phyloP scores from a whole-genome alignment of 2,329 filamentous ascomycete species.

The Clarireedia paspali region DNA sequence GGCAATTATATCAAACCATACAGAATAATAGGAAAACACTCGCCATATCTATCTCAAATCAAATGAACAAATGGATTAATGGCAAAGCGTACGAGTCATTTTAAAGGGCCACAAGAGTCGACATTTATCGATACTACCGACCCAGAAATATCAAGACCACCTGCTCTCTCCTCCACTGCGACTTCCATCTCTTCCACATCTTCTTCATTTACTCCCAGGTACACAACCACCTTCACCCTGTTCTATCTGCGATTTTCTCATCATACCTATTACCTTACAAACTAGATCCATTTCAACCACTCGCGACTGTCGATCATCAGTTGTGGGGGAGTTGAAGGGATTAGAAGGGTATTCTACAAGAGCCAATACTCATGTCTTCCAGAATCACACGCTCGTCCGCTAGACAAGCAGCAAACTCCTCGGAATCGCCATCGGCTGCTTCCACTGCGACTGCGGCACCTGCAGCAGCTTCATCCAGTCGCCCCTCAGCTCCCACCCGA shows the following conservation, averaged over 20 bases:
- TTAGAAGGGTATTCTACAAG: slow-evolving; percentile 11
- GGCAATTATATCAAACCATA: neutral
- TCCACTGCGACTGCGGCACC: slow-evolving; percentile 35
- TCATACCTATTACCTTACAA: slow-evolving; percentile 4
- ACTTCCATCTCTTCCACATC: slow-evolving; percentile 12
- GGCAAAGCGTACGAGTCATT: slow-evolving; percentile 11
- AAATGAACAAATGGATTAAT: slow-evolving; percentile 10
- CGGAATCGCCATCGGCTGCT: slow-evolving; percentile 25
- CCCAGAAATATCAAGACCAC: slow-evolving; percentile 9
- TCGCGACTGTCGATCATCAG: slow-evolving; percentile 11
- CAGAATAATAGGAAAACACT: neutral
- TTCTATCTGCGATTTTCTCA: slow-evolving; percentile 8
- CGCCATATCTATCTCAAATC: neutral
- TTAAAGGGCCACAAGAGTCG: slow-evolving; percentile 11
- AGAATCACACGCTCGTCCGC: slow-evolving; percentile 95
- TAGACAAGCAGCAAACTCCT: slow-evolving; percentile 67
- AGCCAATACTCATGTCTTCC: slow-evolving; percentile 73
- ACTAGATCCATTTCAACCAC: slow-evolving; percentile 9
- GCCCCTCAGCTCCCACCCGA: slow-evolving; percentile 44
- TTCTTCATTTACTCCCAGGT: slow-evolving; percentile 14
- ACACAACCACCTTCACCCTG: slow-evolving; percentile 15
- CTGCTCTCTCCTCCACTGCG: slow-evolving; percentile 5
- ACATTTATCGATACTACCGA: slow-evolving; percentile 8
- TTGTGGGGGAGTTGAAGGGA: slow-evolving; percentile 15
- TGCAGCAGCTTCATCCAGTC: slow-evolving; percentile 33